phyloP scores from a whole-genome alignment of 129 eudicot species.

The Artemisia argyi region DNA sequence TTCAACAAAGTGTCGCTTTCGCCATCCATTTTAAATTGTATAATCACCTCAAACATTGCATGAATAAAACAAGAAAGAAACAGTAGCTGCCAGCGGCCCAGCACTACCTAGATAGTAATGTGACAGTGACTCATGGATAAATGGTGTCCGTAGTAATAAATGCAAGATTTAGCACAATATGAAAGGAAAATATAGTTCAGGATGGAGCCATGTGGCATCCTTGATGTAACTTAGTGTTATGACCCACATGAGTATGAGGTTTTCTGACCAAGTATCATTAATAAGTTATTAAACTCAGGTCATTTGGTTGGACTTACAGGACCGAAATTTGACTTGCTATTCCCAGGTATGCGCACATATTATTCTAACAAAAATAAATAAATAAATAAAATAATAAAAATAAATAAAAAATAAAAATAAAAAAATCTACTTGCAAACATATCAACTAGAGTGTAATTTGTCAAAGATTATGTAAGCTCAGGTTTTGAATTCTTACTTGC shows the following conservation, averaged over 20 bases:
- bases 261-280: not conserved
- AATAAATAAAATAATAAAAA: too few species aligned
- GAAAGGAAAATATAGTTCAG: not conserved
- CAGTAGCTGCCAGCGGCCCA: not conserved
- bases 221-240: slow-evolving; percentile 16
- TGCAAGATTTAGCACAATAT: slow-evolving; percentile 1
- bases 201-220: slow-evolving; percentile 6
- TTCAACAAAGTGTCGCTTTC: slow-evolving; percentile 18
- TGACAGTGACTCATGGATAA: slow-evolving; percentile 13
- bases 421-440: not conserved
- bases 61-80: not conserved
- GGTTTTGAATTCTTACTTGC: too few species aligned
- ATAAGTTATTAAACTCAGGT: not conserved
- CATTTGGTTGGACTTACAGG: too few species aligned
- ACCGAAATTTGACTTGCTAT: too few species aligned
- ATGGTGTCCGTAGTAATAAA: slow-evolving; percentile 12
- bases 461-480: too few species aligned
- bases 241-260: slow-evolving; percentile 16
- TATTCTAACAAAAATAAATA: too few species aligned
- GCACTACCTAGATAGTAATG: not conserved
- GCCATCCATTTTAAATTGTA: not conserved
- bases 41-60: not conserved
- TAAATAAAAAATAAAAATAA: too few species aligned
- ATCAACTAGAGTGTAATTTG: not conserved
- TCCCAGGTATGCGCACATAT: too few species aligned